Percentiles rank a stretch among this genome's conserved stretches.
phyloP scores from a whole-genome alignment of 2,329 filamentous ascomycete species.

The Sporothrix mexicana region DNA sequence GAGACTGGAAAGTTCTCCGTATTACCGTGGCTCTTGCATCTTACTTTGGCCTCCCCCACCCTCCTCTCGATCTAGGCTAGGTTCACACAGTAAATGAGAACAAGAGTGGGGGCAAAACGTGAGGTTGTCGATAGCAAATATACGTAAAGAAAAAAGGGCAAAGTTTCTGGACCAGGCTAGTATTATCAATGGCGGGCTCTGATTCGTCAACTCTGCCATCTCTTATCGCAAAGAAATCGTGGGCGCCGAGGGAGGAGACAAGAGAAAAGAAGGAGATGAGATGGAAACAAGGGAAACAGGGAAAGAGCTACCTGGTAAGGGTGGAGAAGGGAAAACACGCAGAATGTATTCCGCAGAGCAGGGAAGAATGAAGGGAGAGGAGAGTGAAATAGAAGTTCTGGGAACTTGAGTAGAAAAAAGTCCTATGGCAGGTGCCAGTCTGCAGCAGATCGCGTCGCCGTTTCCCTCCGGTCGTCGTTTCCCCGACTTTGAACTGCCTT shows the following conservation, averaged over 20 bases:
- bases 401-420: background rate
- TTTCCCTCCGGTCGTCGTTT: background rate
- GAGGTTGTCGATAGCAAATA: constrained; percentile 32
- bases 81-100: background rate
- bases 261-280: background rate
- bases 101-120: constrained; percentile 28
- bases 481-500: background rate
- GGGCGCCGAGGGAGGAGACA: constrained; percentile 1
- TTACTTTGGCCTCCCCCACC: background rate
- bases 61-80: background rate
- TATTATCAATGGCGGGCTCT: constrained; percentile 32
- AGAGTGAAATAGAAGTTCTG: too few species aligned
- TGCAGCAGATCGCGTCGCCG: background rate
- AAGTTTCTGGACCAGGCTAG: constrained; percentile 7
- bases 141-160: constrained; percentile 30
- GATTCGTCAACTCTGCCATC: constrained; percentile 34
- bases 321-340: background rate
- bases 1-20: background rate
- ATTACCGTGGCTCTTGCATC: background rate
- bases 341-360: background rate
- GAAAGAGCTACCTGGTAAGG: background rate
- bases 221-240: constrained; percentile 32
- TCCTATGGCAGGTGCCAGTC: background rate
- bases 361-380: background rate
- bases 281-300: background rate